Conservation (phyloP, 129 eudicot species). For the Artemisia argyi region DNA sequence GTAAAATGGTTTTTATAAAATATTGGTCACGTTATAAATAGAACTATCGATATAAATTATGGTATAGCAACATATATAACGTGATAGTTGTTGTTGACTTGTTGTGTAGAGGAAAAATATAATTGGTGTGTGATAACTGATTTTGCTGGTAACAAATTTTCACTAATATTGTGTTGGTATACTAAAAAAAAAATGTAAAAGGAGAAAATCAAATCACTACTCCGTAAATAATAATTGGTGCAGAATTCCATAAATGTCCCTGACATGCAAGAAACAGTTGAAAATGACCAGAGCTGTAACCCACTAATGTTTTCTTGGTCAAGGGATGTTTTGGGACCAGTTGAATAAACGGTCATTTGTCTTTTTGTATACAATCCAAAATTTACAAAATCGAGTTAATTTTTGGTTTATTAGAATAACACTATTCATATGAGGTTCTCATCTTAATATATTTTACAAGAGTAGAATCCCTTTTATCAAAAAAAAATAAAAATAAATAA, state of each 20-base stretch:
- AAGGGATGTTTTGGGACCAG: background rate
- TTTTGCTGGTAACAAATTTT: no score
- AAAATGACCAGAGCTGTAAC: background rate
- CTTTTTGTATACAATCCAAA: background rate
- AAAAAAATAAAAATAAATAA: no score
- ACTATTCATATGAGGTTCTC: background rate
- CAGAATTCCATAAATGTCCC: background rate
- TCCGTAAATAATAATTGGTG: background rate
- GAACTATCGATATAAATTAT: no score
- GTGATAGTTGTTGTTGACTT: no score
- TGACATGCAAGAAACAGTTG: background rate
- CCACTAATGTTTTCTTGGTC: background rate
- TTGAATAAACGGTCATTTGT: background rate
- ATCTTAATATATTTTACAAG: no score
- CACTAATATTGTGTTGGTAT: no score
- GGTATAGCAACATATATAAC: background rate
- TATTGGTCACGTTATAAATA: background rate
- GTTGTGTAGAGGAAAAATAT: no score
- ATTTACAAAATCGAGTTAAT: background rate
- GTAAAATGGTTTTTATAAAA: slow-evolving; percentile 10
- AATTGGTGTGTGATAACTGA: no score
- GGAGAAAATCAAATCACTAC: background rate
- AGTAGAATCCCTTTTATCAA: no score
- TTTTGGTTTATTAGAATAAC: background rate
- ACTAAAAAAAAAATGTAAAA: background rate